Base-by-base conservation (phyloP, 225 moss, liverwort and hornwort genomes). In the Marchantia polymorpha region DNA sequence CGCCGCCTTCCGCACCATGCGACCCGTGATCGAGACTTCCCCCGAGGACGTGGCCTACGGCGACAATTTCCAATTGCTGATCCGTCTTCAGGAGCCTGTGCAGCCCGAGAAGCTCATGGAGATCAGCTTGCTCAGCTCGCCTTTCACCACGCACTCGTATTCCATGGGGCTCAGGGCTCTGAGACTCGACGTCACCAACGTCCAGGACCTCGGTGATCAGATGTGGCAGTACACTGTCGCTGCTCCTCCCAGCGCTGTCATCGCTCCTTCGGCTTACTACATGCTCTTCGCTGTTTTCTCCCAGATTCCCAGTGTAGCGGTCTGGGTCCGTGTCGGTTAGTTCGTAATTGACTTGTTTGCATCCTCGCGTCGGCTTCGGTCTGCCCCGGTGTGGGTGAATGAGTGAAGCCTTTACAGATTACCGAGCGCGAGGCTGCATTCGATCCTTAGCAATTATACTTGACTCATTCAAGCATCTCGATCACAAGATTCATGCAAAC, bases 91-190 rank as follows among this genome's bases (percentile, higher is more conserved):
- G 0, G 72, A 27, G 22, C 31, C 67, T 67, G 9, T 26, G 0
- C 52, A 56, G 0, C 31, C 25, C 4, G 25, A 12, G 3, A 80
- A 67, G 8, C 49, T 53, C 12, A 82, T 86, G 7, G 84, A 52
- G 26, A 84, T 92, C 12, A 89, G 79, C 77, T 69, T 92, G 56
- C 88, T 90, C 0, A 89, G 87, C 0, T 89, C 92, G 3, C 88
- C 92, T 20, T 92, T 90, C 51, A 85, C 86, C 0, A 92, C 92
- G 14, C 92, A 92, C 73, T 85, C 91, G 14, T 83, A 31, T 66
- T 86, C 86, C 12, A 91, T 91, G 92, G 91, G 86, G 70, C 88
- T 90, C 55, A 82, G 92, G 9, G 29, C 86, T 81, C 80, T 92
- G 10, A 27, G 89, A 0, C 58, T 92, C 4, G 79, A 8, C n/a